Conservation (phyloP, 2,329 filamentous ascomycete genomes). For the Talaromyces pinophilus region DNA sequence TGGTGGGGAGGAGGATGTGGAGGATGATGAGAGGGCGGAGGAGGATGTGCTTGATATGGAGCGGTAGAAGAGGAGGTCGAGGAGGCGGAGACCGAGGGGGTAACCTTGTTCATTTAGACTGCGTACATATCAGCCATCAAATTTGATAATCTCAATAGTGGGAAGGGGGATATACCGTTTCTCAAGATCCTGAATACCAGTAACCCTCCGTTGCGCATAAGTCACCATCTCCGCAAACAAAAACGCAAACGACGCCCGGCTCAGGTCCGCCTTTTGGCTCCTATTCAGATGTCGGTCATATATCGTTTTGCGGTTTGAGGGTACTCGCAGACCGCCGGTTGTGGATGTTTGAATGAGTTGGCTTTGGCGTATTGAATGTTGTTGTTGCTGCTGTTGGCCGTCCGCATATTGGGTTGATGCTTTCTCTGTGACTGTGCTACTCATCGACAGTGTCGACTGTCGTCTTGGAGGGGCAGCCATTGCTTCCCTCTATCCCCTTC, state of each 20-base stretch:
- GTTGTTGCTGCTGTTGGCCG: slow-evolving; percentile 28
- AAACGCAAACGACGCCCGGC: slow-evolving; percentile 91
- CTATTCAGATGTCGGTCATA: slow-evolving; percentile 95
- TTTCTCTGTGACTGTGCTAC: slow-evolving; percentile 27
- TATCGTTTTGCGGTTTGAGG: slow-evolving; percentile 93
- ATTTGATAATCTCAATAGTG: not conserved
- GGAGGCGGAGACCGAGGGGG: slow-evolving; percentile 86
- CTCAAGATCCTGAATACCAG: slow-evolving; percentile 90
- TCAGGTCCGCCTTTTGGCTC: slow-evolving; percentile 82
- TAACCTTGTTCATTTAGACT: slow-evolving; percentile 91
- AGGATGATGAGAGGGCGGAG: slow-evolving; percentile 76
- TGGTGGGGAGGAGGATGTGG: slow-evolving; percentile 67
- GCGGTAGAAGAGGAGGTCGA: slow-evolving; percentile 91
- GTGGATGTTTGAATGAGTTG: slow-evolving; percentile 51
- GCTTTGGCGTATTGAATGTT: slow-evolving; percentile 43
- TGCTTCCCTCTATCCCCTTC: not conserved
- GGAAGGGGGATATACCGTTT: slow-evolving; percentile 62
- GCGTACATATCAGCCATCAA: slow-evolving; percentile 12
- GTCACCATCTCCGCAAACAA: slow-evolving; percentile 95
- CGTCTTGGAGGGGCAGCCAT: slow-evolving; percentile 24
- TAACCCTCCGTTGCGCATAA: slow-evolving; percentile 88
- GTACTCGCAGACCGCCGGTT: slow-evolving; percentile 70
- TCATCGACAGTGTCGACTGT: slow-evolving; percentile 30
- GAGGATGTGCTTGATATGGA: slow-evolving; percentile 76
- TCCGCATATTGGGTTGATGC: slow-evolving; percentile 23